phyloP scores from a whole-genome alignment of 768 basidiomycete species.

The Jaapia argillacea region DNA sequence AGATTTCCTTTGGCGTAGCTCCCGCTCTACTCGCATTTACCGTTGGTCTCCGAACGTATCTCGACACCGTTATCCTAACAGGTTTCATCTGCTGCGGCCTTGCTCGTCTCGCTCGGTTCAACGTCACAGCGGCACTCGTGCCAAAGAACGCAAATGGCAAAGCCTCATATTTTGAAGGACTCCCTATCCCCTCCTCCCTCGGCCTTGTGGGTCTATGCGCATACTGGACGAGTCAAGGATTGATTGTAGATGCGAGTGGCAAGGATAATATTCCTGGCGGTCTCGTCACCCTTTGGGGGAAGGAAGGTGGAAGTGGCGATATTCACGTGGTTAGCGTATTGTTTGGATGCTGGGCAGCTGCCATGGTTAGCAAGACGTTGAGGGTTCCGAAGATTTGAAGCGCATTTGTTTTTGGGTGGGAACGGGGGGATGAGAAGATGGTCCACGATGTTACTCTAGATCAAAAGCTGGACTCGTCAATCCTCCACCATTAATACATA shows the following conservation, averaged over 20 bases:
- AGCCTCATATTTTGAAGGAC: constrained; percentile 91
- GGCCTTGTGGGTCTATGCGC: constrained; percentile 69
- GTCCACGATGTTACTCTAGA: no score
- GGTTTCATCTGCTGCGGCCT: constrained; percentile 94
- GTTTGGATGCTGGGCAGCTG: constrained; percentile 84
- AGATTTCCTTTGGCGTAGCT: constrained; percentile 98
- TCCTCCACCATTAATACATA: no score
- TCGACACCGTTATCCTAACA: constrained; percentile 81
- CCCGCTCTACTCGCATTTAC: constrained; percentile 90
- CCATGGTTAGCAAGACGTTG: constrained; percentile 98
- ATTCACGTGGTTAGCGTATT: constrained; percentile 70
- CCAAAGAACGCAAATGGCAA: constrained; percentile 86
- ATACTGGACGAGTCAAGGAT: constrained; percentile 76
- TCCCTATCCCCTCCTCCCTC: constrained; percentile 91
- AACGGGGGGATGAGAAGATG: no score
- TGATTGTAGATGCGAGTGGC: constrained; percentile 79
- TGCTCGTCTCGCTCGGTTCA: constrained; percentile 95
- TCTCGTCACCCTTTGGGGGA: constrained; percentile 64
- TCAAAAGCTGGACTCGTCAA: no score
- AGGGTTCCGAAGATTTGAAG: constrained; percentile 67
- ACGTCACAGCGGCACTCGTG: constrained; percentile 91
- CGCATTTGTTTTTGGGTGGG: no score
- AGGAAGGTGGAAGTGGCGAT: constrained; percentile 67
- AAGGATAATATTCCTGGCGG: constrained; percentile 69
- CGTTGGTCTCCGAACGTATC: constrained; percentile 82